phyloP scores from a whole-genome alignment of 768 basidiomycete genomes.

The Boletus eberwhitei region DNA sequence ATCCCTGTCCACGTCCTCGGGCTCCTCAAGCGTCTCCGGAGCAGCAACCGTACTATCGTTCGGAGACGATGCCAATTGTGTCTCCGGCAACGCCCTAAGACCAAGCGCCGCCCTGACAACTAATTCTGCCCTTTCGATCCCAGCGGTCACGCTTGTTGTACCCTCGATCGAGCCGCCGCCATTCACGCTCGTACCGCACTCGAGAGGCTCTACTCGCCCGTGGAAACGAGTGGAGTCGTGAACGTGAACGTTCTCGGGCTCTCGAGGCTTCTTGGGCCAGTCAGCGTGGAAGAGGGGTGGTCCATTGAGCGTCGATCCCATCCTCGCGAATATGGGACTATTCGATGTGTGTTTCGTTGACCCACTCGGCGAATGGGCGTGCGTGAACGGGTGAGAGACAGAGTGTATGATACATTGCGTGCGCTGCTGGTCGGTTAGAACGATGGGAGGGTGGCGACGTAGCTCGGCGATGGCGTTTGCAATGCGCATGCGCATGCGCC shows the following conservation, averaged over 20 bases:
- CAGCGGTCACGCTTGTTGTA: constrained; percentile 8
- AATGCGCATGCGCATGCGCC: constrained; percentile 88
- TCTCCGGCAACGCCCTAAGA: constrained; percentile 37
- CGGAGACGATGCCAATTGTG: constrained; percentile 53
- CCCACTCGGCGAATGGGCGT: constrained; percentile 32
- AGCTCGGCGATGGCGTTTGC: constrained; percentile 90
- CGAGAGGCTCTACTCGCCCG: constrained; percentile 28
- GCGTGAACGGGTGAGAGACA: neutral
- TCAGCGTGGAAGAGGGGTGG: constrained; percentile 22
- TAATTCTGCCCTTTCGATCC: constrained; percentile 21
- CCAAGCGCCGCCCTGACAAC: constrained; percentile 26
- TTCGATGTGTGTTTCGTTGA: constrained; percentile 44
- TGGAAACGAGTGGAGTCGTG: constrained; percentile 15
- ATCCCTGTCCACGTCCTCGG: constrained; percentile 49
- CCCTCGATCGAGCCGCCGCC: constrained; percentile 24
- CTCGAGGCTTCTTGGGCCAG: constrained; percentile 29
- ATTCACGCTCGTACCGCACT: constrained; percentile 25
- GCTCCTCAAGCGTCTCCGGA: constrained; percentile 30
- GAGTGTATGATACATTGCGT: constrained; percentile 26
- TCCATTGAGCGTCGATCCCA: constrained; percentile 28
- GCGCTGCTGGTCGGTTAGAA: constrained; percentile 46
- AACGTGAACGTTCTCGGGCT: constrained; percentile 25
- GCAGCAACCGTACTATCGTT: constrained; percentile 55
- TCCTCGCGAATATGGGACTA: constrained; percentile 34
- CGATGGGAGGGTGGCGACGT: constrained; percentile 59